Conservation (phyloP, 177 flowering plant genomes). For the Vitis hybrid region DNA sequence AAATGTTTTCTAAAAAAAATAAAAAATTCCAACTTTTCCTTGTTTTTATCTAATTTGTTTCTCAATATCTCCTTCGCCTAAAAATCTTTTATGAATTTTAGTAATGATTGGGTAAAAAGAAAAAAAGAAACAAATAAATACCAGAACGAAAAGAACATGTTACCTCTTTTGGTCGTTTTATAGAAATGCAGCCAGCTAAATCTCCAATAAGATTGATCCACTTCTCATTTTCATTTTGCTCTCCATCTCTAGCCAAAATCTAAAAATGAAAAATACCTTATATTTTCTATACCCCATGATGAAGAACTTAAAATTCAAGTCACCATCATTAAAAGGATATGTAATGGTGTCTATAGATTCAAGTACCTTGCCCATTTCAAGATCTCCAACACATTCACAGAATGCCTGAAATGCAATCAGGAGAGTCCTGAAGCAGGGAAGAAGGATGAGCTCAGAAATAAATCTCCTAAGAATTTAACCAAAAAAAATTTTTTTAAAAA, state of each 20-base stretch:
- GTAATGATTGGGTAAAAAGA: neutral
- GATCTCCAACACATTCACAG: conserved; percentile 98
- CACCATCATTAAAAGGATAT: neutral
- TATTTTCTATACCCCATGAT: neutral
- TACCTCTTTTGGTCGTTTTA: conserved; percentile 99
- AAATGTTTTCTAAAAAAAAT: no score
- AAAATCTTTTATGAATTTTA: neutral
- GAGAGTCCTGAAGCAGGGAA: conserved; percentile 48
- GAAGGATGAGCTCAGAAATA: conserved; percentile 1
- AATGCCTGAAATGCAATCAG: conserved; percentile 87
- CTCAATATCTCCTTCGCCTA: no score
- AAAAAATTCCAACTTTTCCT: no score
- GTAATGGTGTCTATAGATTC: conserved; percentile 1
- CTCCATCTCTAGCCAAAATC: conserved; percentile 92
- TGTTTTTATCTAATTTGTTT: no score
- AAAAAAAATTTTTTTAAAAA: neutral
- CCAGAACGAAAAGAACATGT: neutral
- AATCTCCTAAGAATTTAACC: neutral
- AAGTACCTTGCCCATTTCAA: conserved; percentile 98
- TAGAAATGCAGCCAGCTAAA: conserved; percentile 78
- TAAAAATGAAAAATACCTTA: conserved; percentile 17
- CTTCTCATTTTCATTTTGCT: conserved; percentile 72
- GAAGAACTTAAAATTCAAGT: neutral
- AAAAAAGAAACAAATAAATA: neutral
- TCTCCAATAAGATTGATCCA: conserved; percentile 91